Percentiles rank a stretch among this genome's conserved stretches.
Conservation (phyloP, 345 rosid species). For the Litchi chinensis region DNA sequence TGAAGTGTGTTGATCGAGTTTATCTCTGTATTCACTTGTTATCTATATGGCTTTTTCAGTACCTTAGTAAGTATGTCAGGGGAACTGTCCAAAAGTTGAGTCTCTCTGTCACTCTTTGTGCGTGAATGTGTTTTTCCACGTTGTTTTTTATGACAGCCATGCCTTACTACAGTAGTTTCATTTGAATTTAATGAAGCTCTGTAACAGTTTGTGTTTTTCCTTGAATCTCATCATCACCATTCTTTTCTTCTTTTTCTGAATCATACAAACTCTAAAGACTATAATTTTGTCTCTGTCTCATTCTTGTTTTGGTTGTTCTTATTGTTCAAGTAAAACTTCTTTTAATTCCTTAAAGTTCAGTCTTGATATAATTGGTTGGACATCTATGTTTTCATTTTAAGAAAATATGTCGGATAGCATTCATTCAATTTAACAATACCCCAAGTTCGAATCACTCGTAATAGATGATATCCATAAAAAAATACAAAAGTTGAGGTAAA, state of each 20-base stretch:
- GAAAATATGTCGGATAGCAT: no score
- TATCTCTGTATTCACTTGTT: no score
- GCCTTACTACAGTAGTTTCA: neutral
- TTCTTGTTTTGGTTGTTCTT: neutral
- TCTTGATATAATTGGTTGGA: no score
- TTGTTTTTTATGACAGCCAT: neutral
- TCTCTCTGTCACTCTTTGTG: neutral
- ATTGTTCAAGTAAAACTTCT: neutral
- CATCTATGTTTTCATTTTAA: no score
- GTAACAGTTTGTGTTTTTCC: neutral
- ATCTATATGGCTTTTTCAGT: neutral
- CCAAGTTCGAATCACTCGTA: no score
- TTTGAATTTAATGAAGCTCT: constrained; percentile 7
- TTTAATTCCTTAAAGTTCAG: no score
- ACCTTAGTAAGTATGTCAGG: neutral
- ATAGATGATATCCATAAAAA: no score
- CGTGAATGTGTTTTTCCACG: no score
- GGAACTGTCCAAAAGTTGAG: neutral
- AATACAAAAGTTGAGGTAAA: no score
- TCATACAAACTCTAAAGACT: neutral
- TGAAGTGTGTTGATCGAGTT: no score
- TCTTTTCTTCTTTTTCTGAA: neutral
- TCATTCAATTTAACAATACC: no score
- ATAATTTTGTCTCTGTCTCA: neutral
- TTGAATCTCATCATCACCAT: constrained; percentile 1